Evolutionary conservation across 2,329 filamentous ascomycete species (phyloP).

Genomic region (Clonostachys byssicola): DNA sequence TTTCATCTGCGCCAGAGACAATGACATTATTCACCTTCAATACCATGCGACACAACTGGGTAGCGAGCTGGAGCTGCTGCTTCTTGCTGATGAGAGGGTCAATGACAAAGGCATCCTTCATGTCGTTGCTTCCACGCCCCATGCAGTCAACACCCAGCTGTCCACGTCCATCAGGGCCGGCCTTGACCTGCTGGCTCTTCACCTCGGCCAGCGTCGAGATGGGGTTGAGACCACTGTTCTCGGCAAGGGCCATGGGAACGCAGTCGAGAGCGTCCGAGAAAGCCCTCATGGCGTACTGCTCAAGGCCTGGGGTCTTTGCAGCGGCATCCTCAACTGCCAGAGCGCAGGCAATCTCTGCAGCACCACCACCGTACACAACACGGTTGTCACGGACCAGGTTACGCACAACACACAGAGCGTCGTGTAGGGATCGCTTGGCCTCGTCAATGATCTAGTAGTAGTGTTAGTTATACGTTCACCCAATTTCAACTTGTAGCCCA

Average conservation of each 20-base stretch:
- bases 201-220: constrained; percentile 93
- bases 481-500: background rate
- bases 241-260: constrained; percentile 90
- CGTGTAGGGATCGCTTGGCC: constrained; percentile 94
- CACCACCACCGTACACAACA: constrained; percentile 94
- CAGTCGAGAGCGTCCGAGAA: constrained; percentile 93
- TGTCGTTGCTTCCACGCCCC: constrained; percentile 90
- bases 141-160: constrained; percentile 96
- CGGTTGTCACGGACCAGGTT: constrained; percentile 96
- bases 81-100: constrained; percentile 97
- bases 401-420: constrained; percentile 94
- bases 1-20: constrained; percentile 79
- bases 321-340: constrained; percentile 94
- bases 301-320: constrained; percentile 90
- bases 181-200: constrained; percentile 95
- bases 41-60: constrained; percentile 97
- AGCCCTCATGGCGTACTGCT: constrained; percentile 98
- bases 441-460: constrained; percentile 85
- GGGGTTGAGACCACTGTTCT: constrained; percentile 94
- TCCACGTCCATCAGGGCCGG: constrained; percentile 39
- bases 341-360: constrained; percentile 95
- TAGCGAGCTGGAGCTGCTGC: constrained; percentile 93
- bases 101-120: constrained; percentile 97
- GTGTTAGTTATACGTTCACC: constrained; percentile 8
- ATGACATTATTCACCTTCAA: constrained; percentile 97